A percentile compares a stretch with the other conserved stretches of the same genome.
phyloP scores from a whole-genome alignment of 495 filamentous ascomycete species.

The Xylaria castorea region DNA sequence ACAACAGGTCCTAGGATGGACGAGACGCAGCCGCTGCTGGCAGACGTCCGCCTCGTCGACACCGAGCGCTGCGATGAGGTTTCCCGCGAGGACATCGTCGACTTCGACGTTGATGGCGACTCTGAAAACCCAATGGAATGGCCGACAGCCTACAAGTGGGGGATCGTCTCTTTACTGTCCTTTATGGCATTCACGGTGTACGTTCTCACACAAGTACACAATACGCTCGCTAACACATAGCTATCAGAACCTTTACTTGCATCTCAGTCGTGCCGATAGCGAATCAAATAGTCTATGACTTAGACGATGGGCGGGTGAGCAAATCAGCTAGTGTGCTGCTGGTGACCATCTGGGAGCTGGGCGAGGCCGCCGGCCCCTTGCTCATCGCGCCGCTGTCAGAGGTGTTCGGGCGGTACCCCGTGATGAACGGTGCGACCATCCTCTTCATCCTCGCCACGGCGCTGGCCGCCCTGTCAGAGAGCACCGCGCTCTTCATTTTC shows the following conservation, averaged over 20 bases:
- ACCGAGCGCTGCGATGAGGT: conserved; percentile 27
- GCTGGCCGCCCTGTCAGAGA: conserved; percentile 51
- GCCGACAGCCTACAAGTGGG: conserved; percentile 56
- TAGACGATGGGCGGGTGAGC: conserved; percentile 45
- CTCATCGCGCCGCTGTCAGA: conserved; percentile 66
- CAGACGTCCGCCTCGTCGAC: conserved; percentile 33
- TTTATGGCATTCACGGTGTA: conserved; percentile 64
- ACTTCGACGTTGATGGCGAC: conserved; percentile 56
- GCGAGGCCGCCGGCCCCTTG: conserved; percentile 63
- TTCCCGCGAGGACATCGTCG: conserved; percentile 43
- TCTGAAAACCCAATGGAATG: conserved; percentile 62
- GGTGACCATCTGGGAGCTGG: conserved; percentile 65
- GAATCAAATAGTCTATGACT: conserved; percentile 54
- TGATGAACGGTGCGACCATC: conserved; percentile 58
- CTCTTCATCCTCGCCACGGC: conserved; percentile 57
- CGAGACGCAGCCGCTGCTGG: conserved; percentile 44
- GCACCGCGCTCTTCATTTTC: conserved; percentile 51
- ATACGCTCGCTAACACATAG: conserved; percentile 31
- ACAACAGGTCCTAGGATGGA: conserved; percentile 36
- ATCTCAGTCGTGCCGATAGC: conserved; percentile 62
- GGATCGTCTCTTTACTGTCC: conserved; percentile 54
- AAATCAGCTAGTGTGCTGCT: conserved; percentile 58
- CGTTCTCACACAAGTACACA: conserved; percentile 15
- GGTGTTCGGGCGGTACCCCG: conserved; percentile 60
- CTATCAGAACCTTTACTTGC: conserved; percentile 59